Evolutionary conservation across 2,329 filamentous ascomycete species (phyloP).

Genomic region (Fusarium torulosum): DNA sequence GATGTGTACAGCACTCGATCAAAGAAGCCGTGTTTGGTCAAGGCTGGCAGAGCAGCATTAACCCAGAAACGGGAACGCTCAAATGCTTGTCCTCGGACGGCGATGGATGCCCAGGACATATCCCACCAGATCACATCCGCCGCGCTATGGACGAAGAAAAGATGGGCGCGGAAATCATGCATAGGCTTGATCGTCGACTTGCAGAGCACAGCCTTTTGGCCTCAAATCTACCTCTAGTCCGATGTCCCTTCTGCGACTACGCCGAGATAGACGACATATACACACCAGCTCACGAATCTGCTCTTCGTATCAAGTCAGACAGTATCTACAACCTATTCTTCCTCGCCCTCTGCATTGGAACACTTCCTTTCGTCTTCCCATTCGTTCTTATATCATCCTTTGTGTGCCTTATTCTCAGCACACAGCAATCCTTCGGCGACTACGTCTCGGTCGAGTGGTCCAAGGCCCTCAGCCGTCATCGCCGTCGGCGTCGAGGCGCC

Average conservation of each 20-base stretch:
- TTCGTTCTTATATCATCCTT: conserved; percentile 63
- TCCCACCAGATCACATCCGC: conserved; percentile 76
- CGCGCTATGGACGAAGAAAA: conserved; percentile 78
- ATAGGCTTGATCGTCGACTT: conserved; percentile 82
- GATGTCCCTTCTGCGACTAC: conserved; percentile 92
- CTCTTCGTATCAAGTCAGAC: conserved; percentile 68
- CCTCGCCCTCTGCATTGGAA: conserved; percentile 64
- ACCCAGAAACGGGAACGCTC: conserved; percentile 78
- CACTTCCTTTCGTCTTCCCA: conserved; percentile 69
- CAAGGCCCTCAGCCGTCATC: conserved; percentile 73
- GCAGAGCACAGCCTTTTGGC: conserved; percentile 81
- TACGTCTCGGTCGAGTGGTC: conserved; percentile 63
- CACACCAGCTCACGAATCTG: conserved; percentile 66
- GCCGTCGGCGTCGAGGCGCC: conserved; percentile 77
- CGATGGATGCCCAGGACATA: conserved; percentile 78
- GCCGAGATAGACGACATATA: conserved; percentile 87
- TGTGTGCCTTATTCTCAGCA: conserved; percentile 59
- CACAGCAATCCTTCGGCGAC: conserved; percentile 58
- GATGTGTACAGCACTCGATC: conserved; percentile 84
- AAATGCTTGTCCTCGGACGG: conserved; percentile 83
- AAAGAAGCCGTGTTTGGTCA: conserved; percentile 94
- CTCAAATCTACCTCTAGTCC: conserved; percentile 79
- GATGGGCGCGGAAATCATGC: conserved; percentile 77
- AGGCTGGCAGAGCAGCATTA: conserved; percentile 86
- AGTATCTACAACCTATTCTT: conserved; percentile 63